These are phyloP conservation scores for Trichoderma sp. DNA, from an alignment of 2,329 filamentous ascomycete genomes.

Conservation along the genomic window DNA sequence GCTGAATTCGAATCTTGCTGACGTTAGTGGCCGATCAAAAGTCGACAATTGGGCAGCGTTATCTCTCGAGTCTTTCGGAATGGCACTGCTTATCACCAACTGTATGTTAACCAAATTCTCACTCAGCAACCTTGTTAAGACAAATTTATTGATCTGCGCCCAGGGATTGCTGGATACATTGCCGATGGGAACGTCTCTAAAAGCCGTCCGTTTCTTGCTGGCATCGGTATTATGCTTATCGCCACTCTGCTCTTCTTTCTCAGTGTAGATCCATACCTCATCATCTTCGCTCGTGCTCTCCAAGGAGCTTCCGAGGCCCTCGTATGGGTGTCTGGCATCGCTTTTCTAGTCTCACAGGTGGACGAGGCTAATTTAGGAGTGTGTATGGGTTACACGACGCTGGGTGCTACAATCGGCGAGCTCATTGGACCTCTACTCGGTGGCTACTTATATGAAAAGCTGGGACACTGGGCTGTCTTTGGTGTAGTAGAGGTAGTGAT, in stretches of 20 bases:
- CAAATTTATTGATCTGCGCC: background rate
- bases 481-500: constrained; percentile 6
- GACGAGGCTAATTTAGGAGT: constrained; percentile 14
- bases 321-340: constrained; percentile 17
- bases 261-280: background rate
- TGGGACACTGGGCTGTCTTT: constrained; percentile 17
- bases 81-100: constrained; percentile 16
- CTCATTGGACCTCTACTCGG: constrained; percentile 13
- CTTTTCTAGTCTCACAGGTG: constrained; percentile 17
- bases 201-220: constrained; percentile 15
- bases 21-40: background rate
- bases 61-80: constrained; percentile 17
- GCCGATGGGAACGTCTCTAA: constrained; percentile 16
- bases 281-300: constrained; percentile 13
- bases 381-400: constrained; percentile 16
- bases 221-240: constrained; percentile 14
- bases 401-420: constrained; percentile 17
- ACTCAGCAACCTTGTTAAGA: background rate
- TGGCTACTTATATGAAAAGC: constrained; percentile 12
- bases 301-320: constrained; percentile 18
- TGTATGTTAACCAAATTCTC: background rate
- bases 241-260: constrained; percentile 19
- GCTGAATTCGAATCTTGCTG: background rate
- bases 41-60: constrained; percentile 15
- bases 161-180: constrained; percentile 18